Evolutionary conservation across 257 asterid species (phyloP), one percentile per base, ranked within the genome.

Genomic region (Solanum sejunctum): DNA sequence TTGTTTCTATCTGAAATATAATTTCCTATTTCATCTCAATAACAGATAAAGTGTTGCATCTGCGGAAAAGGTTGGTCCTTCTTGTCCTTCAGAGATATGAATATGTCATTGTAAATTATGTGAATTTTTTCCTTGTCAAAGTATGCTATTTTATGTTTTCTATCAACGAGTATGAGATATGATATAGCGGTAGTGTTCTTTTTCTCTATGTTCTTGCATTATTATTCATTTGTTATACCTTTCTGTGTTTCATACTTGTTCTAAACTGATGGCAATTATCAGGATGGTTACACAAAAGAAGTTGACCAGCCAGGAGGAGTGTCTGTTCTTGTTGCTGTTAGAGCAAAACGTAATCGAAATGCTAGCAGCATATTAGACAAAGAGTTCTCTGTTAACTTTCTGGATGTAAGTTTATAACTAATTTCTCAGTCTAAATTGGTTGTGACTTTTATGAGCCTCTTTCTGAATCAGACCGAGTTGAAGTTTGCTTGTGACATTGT

Each of bases 211-310:
- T 45, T 45, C 57, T 72, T 72, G 57, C 45, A 57, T 52, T 39
- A 4, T 12, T n/a, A n/a, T 70, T 54, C 8, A 12, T 36, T 36
- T 54, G 12, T 15, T 10, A 10, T 26, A 21, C 15, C 52, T 47
- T 52, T 55, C 47, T 52, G 57, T 63, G 16, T 47, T 73, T 67
- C 58, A 23, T 28, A 20, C 39, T 10, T 45, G 16, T 1, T 73
- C 75, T 75, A 47, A 60, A 8, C 21, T 1, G 58, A 12, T 21
- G 81, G 6, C 69, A 20, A 23, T 20, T 55, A 85, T 85, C 87
- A 95, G 99, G 98, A 95, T 88, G 98, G 98, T 43, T 92, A 90
- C 83, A 93, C 99, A 9, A 75, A 79, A 81, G 95, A 89, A 85
- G 91, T 91, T 7, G 83, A 28, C 0, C 91, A 90, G 54, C 87